Conservation (phyloP, 352 stramenopile species). For the Phytophthora agathidicida region DNA sequence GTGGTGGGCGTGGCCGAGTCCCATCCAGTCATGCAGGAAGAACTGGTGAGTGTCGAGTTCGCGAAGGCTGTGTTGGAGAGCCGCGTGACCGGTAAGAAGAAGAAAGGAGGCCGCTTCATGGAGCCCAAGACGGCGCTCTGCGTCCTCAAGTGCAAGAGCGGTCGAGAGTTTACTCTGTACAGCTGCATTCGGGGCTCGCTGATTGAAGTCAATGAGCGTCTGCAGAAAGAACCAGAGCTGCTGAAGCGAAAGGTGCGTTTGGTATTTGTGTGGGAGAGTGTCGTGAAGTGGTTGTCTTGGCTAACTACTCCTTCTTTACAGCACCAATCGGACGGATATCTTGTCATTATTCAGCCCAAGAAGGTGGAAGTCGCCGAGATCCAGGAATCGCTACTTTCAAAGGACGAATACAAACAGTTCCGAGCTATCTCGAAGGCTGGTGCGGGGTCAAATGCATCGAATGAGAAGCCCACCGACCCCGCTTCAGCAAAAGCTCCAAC, state of each 20-base stretch:
- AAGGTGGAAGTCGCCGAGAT: conserved; percentile 79
- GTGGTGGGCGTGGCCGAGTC: conserved; percentile 75
- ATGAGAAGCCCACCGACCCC: neutral
- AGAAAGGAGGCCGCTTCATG: conserved; percentile 83
- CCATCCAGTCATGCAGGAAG: conserved; percentile 71
- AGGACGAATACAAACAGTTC: conserved; percentile 79
- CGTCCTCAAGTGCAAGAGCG: conserved; percentile 71
- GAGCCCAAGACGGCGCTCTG: conserved; percentile 70
- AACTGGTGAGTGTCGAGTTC: conserved; percentile 71
- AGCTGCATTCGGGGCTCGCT: conserved; percentile 84
- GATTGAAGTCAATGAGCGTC: conserved; percentile 80
- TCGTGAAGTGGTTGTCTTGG: neutral
- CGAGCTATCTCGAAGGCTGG: conserved; percentile 43
- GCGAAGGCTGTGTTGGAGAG: conserved; percentile 65
- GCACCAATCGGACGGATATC: conserved; percentile 75
- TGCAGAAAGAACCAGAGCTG: conserved; percentile 61
- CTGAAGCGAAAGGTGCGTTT: conserved; percentile 56
- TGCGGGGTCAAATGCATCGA: conserved; percentile 1
- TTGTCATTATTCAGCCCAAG: conserved; percentile 87
- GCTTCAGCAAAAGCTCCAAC: neutral
- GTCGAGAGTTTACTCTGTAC: conserved; percentile 62
- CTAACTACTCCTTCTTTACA: conserved; percentile 26
- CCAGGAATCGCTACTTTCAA: conserved; percentile 80
- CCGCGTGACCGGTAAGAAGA: conserved; percentile 87
- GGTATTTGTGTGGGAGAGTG: neutral